These are phyloP conservation scores for Lecanicillium sp. DNA, from an alignment of 2,329 filamentous ascomycete genomes.

Conservation along the genomic window DNA sequence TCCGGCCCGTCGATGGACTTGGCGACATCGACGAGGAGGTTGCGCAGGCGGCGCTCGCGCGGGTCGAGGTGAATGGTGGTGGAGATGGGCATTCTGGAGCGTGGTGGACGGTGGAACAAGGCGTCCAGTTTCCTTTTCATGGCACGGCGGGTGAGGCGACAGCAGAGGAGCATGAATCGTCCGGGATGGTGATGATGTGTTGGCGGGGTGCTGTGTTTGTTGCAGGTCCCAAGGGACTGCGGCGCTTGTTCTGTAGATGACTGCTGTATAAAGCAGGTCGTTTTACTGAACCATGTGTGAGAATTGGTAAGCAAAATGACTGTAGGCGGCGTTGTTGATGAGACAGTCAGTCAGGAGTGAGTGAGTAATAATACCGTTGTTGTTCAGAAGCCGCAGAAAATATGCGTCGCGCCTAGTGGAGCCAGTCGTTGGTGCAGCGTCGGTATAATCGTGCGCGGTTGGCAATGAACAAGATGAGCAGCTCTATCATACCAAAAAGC, in stretches of 20 bases:
- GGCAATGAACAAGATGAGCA: too few species aligned
- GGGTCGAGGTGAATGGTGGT: slow-evolving; percentile 52
- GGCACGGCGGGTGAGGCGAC: slow-evolving; percentile 16
- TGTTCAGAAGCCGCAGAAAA: too few species aligned
- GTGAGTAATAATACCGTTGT: background rate
- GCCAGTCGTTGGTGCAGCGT: too few species aligned
- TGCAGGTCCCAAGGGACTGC: slow-evolving; percentile 9
- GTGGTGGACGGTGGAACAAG: slow-evolving; percentile 21
- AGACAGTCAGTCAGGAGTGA: background rate
- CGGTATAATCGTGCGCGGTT: too few species aligned
- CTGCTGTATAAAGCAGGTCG: background rate
- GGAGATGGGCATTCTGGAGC: slow-evolving; percentile 18
- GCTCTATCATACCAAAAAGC: too few species aligned
- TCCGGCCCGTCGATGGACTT: slow-evolving; percentile 47
- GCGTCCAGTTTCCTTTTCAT: slow-evolving; percentile 32
- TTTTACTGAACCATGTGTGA: background rate
- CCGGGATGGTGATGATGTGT: background rate
- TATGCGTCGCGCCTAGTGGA: slow-evolving; percentile 4
- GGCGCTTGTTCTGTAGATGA: background rate
- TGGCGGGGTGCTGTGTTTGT: background rate
- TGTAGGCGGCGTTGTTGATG: slow-evolving; percentile 2
- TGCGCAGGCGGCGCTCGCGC: slow-evolving; percentile 64
- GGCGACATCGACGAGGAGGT: slow-evolving; percentile 79
- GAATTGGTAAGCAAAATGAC: background rate
- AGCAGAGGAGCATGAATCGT: slow-evolving; percentile 9